Percentiles rank a stretch among this genome's conserved stretches.
phyloP scores from a whole-genome alignment of 1,139 yeast genomes.

The Nakaseomyces nivariensis region DNA sequence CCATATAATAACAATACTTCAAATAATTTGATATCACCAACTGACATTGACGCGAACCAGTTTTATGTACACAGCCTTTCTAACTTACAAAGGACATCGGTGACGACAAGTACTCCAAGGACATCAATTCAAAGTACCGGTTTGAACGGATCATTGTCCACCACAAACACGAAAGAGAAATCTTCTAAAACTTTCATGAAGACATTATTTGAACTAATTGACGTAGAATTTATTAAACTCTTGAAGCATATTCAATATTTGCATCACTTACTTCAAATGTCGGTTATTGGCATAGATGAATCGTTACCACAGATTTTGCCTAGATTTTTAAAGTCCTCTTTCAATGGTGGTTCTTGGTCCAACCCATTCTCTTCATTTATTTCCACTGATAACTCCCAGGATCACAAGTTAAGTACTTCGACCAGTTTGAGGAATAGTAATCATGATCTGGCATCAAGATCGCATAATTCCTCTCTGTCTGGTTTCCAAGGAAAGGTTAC shows the following conservation, averaged over 20 bases:
- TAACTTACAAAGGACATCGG: slow-evolving; percentile 1
- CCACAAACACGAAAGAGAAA: background rate
- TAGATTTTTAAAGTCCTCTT: slow-evolving; percentile 52
- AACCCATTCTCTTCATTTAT: slow-evolving; percentile 44
- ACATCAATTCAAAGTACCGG: slow-evolving; percentile 4
- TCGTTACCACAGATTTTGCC: slow-evolving; percentile 58
- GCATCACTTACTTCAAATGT: slow-evolving; percentile 11
- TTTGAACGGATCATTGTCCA: slow-evolving; percentile 1
- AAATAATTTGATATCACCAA: background rate
- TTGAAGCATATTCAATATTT: slow-evolving; percentile 11
- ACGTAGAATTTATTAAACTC: slow-evolving; percentile 14
- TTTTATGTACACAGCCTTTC: slow-evolving; percentile 1
- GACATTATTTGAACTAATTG: slow-evolving; percentile 13
- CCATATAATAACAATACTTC: slow-evolving; percentile 2
- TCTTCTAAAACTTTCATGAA: slow-evolving; percentile 4
- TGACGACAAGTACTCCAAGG: slow-evolving; percentile 4
- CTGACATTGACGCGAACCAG: slow-evolving; percentile 2
- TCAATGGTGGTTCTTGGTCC: slow-evolving; percentile 67
- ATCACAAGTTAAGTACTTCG: background rate
- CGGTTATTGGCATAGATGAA: slow-evolving; percentile 22
- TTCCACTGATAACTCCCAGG: background rate
- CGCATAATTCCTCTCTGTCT: slow-evolving; percentile 3
- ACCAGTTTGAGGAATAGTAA: background rate
- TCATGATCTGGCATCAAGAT: slow-evolving; percentile 2
- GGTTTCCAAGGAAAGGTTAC: slow-evolving; percentile 19